These are phyloP conservation scores for Malassezia sp. DNA, from an alignment of 1,284 basidiomycete genomes.

Conservation along the genomic window DNA sequence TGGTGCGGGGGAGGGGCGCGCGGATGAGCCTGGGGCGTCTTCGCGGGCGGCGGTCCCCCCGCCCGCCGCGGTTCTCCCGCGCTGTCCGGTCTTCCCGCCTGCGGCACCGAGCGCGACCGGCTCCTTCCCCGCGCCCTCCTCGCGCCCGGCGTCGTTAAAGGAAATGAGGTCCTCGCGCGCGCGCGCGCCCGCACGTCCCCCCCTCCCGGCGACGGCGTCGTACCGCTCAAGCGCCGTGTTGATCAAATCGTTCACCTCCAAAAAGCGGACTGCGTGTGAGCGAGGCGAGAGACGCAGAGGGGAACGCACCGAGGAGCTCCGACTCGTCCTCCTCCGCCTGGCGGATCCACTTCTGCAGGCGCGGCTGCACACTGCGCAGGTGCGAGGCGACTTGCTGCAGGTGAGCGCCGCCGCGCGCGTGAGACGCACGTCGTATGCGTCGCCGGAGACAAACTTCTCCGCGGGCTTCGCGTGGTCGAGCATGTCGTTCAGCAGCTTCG, in stretches of 20 bases:
- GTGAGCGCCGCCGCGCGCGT: no score
- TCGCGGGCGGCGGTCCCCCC: neutral
- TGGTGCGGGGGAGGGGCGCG: neutral
- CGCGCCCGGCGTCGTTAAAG: no score
- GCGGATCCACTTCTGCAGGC: conserved; percentile 96
- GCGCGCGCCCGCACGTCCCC: conserved; percentile 9
- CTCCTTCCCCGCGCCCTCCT: no score
- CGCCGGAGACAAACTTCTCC: conserved; percentile 55
- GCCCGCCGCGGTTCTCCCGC: no score
- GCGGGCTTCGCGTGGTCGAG: conserved; percentile 79
- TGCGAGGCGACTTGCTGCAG: conserved; percentile 88
- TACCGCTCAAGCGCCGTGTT: conserved; percentile 82
- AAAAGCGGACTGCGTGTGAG: no score
- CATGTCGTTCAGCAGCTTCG: conserved; percentile 88
- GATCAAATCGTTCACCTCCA: conserved; percentile 94
- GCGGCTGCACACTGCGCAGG: conserved; percentile 72
- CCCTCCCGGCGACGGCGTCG: conserved; percentile 80
- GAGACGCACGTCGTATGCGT: conserved; percentile 92
- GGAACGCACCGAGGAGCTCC: conserved; percentile 70
- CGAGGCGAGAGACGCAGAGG: no score
- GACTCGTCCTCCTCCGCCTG: conserved; percentile 67
- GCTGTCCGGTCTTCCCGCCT: no score
- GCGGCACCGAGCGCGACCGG: no score
- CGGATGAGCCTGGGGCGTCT: neutral
- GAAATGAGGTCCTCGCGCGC: conserved; percentile 51